These are phyloP conservation scores for Aspergillus phoenicis DNA, from an alignment of 2,329 filamentous ascomycete species.

Conservation along the genomic window DNA sequence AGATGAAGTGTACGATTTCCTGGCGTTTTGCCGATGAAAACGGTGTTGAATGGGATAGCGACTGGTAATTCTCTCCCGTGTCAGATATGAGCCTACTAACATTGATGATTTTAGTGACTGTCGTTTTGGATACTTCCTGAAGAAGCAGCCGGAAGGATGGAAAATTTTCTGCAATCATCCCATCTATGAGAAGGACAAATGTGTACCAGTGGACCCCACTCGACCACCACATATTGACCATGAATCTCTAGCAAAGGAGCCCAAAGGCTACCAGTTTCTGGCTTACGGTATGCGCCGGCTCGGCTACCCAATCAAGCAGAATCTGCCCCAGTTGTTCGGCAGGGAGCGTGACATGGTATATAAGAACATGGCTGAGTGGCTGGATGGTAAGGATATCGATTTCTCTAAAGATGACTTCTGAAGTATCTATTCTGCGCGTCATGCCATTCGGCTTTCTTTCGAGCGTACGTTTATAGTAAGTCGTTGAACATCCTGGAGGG, in stretches of 20 bases:
- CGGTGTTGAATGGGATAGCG: conserved; percentile 8
- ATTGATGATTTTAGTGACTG: not conserved
- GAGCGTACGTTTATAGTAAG: too few relatives aligned
- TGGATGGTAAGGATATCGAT: conserved; percentile 1
- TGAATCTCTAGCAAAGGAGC: conserved; percentile 1
- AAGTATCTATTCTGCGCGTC: not conserved
- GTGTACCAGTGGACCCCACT: not conserved
- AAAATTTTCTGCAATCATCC: conserved; percentile 10
- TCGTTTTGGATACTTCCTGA: not conserved
- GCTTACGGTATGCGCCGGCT: conserved; percentile 4
- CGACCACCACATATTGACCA: not conserved
- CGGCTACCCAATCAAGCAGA: not conserved
- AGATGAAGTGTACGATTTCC: conserved; percentile 12
- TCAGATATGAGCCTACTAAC: not conserved
- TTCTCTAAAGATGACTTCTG: not conserved
- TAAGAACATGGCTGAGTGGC: not conserved
- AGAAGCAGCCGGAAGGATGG: not conserved
- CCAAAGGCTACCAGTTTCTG: conserved; percentile 3
- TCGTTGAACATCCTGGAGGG: not conserved
- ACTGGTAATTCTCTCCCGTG: not conserved
- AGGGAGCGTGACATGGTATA: not conserved
- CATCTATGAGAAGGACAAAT: conserved; percentile 9
- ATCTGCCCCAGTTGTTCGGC: not conserved
- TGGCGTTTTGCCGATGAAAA: conserved; percentile 9
- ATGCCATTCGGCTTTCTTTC: not conserved